Evolutionary conservation across 352 stramenopile species (phyloP).

Genomic region (Globisporangium solare): DNA sequence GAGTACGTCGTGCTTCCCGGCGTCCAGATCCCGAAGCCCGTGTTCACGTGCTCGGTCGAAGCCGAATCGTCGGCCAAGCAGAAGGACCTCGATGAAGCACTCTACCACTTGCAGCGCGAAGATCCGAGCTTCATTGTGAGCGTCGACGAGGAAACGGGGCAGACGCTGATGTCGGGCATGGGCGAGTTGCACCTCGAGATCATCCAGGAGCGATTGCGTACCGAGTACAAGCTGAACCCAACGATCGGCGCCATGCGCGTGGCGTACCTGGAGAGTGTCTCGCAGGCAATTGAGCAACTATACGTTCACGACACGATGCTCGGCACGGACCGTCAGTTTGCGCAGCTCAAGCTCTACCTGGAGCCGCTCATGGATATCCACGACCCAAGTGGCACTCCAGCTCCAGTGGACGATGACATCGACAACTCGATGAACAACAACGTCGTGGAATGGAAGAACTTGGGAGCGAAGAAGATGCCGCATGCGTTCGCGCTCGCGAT

Average conservation of each 20-base stretch:
- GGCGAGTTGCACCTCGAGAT: constrained; percentile 95
- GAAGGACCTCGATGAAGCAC: constrained; percentile 80
- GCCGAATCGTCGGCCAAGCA: constrained; percentile 83
- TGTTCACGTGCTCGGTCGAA: constrained; percentile 92
- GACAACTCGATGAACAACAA: constrained; percentile 40
- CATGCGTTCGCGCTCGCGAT: constrained; percentile 60
- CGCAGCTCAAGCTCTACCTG: constrained; percentile 44
- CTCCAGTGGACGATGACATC: constrained; percentile 13
- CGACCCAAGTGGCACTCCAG: constrained; percentile 14
- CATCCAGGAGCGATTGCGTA: constrained; percentile 84
- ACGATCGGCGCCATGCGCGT: constrained; percentile 88
- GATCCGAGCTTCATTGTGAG: constrained; percentile 97
- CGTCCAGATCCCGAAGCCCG: constrained; percentile 68
- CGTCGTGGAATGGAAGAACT: constrained; percentile 49
- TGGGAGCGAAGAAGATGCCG: constrained; percentile 49
- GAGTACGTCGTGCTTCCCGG: constrained; percentile 45
- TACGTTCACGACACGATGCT: constrained; percentile 68
- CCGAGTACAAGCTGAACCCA: constrained; percentile 85
- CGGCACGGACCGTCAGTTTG: constrained; percentile 69
- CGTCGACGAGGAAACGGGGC: constrained; percentile 94
- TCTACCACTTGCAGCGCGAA: constrained; percentile 79
- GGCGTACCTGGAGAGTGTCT: constrained; percentile 88
- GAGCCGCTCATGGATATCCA: constrained; percentile 41
- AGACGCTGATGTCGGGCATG: constrained; percentile 97
- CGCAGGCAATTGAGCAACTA: constrained; percentile 20